Evolutionary conservation across 805 yeast species (phyloP), one percentile per base, ranked within the genome.

Genomic region (Hanseniaspora taiwanica): DNA sequence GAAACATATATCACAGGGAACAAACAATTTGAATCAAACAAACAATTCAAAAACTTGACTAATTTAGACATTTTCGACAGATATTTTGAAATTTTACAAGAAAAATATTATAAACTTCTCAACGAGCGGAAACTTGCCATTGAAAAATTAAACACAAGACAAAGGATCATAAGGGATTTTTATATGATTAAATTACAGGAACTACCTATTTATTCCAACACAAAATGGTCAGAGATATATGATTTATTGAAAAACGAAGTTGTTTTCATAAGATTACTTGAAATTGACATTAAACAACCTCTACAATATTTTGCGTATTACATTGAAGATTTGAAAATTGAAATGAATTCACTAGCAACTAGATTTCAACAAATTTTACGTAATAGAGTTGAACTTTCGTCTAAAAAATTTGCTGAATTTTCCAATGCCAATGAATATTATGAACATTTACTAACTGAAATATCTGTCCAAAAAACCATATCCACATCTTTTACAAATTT

Each of bases 231-330:
- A 37, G 78, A 78, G 19, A 50, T 82, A 2, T 65, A 72, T 33
- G 61, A 68, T 0, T 44, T 51, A 4, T 49, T 84, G 1, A 72
- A 72, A 43, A 69, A 71, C 24, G 80, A 78, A 44, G 64, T 63
- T 36, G 60, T 73, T 13, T 85, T 80, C 51, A 50, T 71, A 13
- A 73, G 68, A 18, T 46, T 85, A 27, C 66, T 85, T 42, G 94
- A 93, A 0, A 68, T 86, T 40, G 65, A 71, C 35, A 94, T 95
- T 0, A 84, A 95, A 0, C 69, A 76, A 1, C 80, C 94, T 1
- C 52, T 78, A 33, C 94, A 85, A 46, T 58, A 82, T 32, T 85
- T 80, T 54, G 71, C 83, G 72, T 94, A 86, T 54, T 50, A 71
- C 0, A 67, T 80, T 3, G 86, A 80, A 48, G 78, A 73, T 42